Base-by-base conservation (phyloP, 2,329 filamentous ascomycete species). In the Pyrenochaeta sp. region DNA sequence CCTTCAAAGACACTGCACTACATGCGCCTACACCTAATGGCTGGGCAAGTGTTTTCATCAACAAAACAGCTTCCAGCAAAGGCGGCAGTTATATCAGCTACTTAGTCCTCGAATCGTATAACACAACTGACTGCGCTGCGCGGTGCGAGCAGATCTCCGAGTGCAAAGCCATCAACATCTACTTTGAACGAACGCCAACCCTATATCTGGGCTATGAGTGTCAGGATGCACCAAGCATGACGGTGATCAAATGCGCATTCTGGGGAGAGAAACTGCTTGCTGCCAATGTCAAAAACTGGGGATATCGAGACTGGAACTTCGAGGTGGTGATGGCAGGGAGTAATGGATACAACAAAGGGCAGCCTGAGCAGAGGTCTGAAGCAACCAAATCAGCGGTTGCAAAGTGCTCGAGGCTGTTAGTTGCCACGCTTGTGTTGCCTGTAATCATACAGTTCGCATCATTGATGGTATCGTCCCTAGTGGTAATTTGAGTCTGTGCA, bases 131-230 rank as follows among this genome's bases (percentile, higher is more conserved):
- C 7, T 77, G 74, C 55, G 60, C 72, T 20, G 37, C 50, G 1
- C 52, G 61, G 9, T 71, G 67, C 49, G 48, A 63, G 33, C 33
- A 30, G 1, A 47, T 49, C 23, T 15, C 20, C 1, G 46, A 51
- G 4, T 71, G 65, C 48, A 45, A 60, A 9, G 60, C 61, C 2
- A 49, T 71, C 53, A 66, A 69, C 42, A 61, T 69, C 51, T 69
- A 56, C 51, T 65, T 65, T 44, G 59, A 69, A 50, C 61, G 68
- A 14, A 45, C 50, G 35, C 66, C 67, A 10, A 60, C 45, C 6
- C 32, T 56, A 11, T 39, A 51, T 3, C 15, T 60, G 17, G 63
- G 55, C 0, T 20, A 43, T 0, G 46, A 43, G 5, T 71, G 67
- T 36, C 45, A 40, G 5, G 52, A 65, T 42, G 55, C 67, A 2